Percentiles rank a stretch among this genome's conserved stretches.
Evolutionary conservation across 1,284 basidiomycete species (phyloP).

Genomic region (Tremellales sp.): DNA sequence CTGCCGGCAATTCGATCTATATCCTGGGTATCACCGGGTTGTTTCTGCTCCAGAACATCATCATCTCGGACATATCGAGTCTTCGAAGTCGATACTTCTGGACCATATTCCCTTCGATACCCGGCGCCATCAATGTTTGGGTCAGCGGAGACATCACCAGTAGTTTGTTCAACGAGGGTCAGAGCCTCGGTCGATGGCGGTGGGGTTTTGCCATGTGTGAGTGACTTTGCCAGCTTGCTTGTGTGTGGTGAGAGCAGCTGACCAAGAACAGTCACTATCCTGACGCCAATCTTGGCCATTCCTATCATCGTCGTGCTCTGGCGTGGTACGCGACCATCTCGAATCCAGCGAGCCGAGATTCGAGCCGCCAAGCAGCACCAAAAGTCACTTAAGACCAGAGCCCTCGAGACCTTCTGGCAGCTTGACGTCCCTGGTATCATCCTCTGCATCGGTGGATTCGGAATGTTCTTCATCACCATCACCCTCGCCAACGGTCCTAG

Average conservation of each 20-base stretch:
- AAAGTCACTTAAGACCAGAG: conserved; percentile 7
- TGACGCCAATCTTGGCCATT: conserved; percentile 29
- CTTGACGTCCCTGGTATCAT: conserved; percentile 44
- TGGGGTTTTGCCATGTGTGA: conserved; percentile 36
- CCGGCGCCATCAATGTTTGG: conserved; percentile 41
- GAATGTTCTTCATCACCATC: conserved; percentile 42
- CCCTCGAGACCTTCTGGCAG: conserved; percentile 33
- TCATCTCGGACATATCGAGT: conserved; percentile 39
- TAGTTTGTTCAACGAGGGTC: conserved; percentile 9
- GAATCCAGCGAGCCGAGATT: conserved; percentile 12
- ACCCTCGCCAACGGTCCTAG: conserved; percentile 41
- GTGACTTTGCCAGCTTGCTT: neutral
- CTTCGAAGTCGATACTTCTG: conserved; percentile 40
- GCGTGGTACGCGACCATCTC: conserved; percentile 11
- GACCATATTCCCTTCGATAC: conserved; percentile 42
- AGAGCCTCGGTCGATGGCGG: conserved; percentile 22
- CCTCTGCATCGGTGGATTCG: conserved; percentile 40
- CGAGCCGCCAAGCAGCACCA: neutral
- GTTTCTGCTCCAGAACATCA: conserved; percentile 36
- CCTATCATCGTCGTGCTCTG: conserved; percentile 38
- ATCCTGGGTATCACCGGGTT: conserved; percentile 42
- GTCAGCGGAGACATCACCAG: conserved; percentile 30
- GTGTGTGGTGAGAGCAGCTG: neutral
- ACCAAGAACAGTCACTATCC: conserved; percentile 38
- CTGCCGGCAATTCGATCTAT: conserved; percentile 42